phyloP scores from a whole-genome alignment of 2,329 filamentous ascomycete genomes.

The Rhynchosporium secalis region DNA sequence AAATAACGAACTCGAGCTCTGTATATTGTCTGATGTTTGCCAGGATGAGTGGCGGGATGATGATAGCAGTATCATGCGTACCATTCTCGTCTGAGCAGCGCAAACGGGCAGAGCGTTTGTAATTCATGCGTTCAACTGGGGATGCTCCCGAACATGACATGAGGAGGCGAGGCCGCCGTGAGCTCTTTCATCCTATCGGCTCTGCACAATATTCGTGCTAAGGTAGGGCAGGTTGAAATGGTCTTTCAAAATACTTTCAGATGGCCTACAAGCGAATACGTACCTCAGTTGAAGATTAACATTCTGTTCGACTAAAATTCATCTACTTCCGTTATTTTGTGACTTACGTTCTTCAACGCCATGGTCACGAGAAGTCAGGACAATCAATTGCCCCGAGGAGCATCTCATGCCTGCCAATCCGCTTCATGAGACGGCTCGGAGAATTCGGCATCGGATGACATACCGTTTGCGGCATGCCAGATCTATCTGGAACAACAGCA shows the following conservation, averaged over 20 bases:
- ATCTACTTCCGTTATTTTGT: background rate
- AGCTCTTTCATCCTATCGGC: background rate
- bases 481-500: constrained; percentile 5
- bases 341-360: too few species aligned
- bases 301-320: background rate
- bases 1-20: constrained; percentile 16
- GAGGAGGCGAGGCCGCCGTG: constrained; percentile 9
- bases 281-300: constrained; percentile 3
- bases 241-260: constrained; percentile 11
- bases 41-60: constrained; percentile 23
- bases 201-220: constrained; percentile 12
- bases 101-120: constrained; percentile 26
- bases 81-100: constrained; percentile 22
- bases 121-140: constrained; percentile 19
- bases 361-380: background rate
- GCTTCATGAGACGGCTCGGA: background rate
- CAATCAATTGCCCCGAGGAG: background rate
- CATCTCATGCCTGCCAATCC: constrained; percentile 4
- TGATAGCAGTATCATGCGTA: constrained; percentile 34
- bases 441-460: background rate
- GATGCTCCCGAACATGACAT: constrained; percentile 20
- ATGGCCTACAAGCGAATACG: constrained; percentile 16
- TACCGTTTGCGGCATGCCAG: background rate
- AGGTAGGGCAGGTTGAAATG: constrained; percentile 18
- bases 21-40: constrained; percentile 19